Conservation (phyloP, 2,329 filamentous ascomycete species). For the Zarea fungicola region DNA sequence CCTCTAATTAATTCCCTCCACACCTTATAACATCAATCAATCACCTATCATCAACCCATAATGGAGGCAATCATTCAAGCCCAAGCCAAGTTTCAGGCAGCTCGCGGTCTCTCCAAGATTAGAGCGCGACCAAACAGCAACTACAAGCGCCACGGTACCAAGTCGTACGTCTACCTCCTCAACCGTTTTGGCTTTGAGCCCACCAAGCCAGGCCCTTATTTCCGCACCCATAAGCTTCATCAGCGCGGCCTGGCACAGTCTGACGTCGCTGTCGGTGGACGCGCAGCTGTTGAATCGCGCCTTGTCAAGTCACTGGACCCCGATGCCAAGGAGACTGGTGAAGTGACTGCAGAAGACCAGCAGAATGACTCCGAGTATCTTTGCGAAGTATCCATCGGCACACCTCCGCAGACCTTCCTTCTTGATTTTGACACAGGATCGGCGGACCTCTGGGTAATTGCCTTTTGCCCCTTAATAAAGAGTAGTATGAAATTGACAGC, state of each 20-base stretch:
- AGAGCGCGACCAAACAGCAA: constrained; percentile 7
- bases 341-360: constrained; percentile 9
- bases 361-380: constrained; percentile 12
- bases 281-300: not conserved
- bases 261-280: constrained; percentile 3
- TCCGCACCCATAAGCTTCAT: not conserved
- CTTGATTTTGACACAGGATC: constrained; percentile 40
- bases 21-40: not conserved
- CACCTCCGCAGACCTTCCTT: constrained; percentile 31
- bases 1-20: too few relatives aligned
- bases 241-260: constrained; percentile 8
- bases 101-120: constrained; percentile 4
- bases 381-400: constrained; percentile 20
- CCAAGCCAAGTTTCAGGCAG: constrained; percentile 9
- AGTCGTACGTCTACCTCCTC: constrained; percentile 10
- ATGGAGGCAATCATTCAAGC: constrained; percentile 6
- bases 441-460: constrained; percentile 32
- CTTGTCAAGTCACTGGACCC: not conserved
- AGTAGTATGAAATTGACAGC: too few relatives aligned
- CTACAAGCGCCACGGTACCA: constrained; percentile 9
- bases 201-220: constrained; percentile 4
- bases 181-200: constrained; percentile 10
- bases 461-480: not conserved
- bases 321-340: constrained; percentile 4
- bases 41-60: not conserved